Percentiles rank a stretch among this genome's conserved stretches.
These are phyloP conservation scores for Stentor coeruleus DNA, from an alignment of 73 alveolate species.

Conservation along the genomic window DNA sequence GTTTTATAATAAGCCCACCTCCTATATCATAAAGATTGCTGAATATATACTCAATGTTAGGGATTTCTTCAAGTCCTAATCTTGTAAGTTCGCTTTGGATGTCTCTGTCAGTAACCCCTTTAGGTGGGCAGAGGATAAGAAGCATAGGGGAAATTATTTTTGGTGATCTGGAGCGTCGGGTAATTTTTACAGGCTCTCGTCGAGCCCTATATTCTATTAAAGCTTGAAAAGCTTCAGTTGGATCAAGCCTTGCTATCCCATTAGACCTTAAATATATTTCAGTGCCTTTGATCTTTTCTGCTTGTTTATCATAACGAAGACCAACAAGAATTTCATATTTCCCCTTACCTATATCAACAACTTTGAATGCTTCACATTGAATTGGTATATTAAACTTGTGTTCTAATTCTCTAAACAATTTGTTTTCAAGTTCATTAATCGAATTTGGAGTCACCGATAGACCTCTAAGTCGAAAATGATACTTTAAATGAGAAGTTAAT, in stretches of 20 bases:
- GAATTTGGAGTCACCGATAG: neutral
- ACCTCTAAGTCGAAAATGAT: neutral
- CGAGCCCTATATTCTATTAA: neutral
- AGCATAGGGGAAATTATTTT: neutral
- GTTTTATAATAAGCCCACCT: neutral
- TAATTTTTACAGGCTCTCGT: neutral
- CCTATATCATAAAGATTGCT: neutral
- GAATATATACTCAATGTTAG: neutral
- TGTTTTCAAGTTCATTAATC: neutral
- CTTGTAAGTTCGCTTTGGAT: neutral
- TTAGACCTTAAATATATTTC: neutral
- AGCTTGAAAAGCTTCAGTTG: neutral
- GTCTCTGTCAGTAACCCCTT: neutral
- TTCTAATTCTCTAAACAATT: neutral
- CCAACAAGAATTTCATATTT: neutral
- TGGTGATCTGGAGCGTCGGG: constrained; percentile 2
- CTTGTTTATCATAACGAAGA: neutral
- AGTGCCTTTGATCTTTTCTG: neutral
- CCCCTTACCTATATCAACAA: neutral
- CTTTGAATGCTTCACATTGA: neutral
- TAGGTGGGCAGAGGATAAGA: neutral
- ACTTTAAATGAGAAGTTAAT: neutral
- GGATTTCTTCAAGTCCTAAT: neutral
- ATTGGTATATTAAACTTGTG: neutral
- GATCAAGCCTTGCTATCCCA: neutral